Base-by-base conservation (phyloP, 257 asterid species). In the Solanum sitiens region DNA sequence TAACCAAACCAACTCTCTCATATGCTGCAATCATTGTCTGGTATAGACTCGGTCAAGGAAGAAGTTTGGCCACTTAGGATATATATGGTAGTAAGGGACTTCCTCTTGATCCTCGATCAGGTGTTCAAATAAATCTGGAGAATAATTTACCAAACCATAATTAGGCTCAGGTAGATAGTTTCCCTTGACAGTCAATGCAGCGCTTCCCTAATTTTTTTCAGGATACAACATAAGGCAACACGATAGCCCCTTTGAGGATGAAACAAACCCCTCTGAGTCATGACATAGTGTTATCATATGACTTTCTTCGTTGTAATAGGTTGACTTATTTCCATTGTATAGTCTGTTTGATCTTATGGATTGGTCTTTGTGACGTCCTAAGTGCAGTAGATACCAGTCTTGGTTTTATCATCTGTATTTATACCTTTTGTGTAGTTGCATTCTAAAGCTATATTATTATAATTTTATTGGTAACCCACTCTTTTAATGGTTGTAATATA, bases 11-110 rank as follows among this genome's bases (percentile, higher is more conserved):
- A 37, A 98, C 99, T 85, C 93, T 93, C 86, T 95, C 98, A 80
- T 95, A 97, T 9, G 95, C 98, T 67, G 92, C 96, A 16, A 97
- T 95, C 98, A 97, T 97, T 3, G 98, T 95, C 89, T 95, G 98
- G 75, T 95, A 97, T 39, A 39, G 92, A 90, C 90, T 93, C 94
- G 6, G 92, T 92, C 13, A 96, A 87, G 91, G 98, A 94, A 88
- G 98, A 94, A 88, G 94, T 98, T 89, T 96, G 84, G 32, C 94
- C 94, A 0, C 86, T 96, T 27, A 89, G 96, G 70, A 83, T 96
- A 44, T 96, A 95, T 88, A 87, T 91, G 92, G 94, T 96, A 10
- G 98, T 95, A 23, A 87, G 94, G 83, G 98, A 95, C 86, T 94
- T 95, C 76, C 90, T 95, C 71, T 84, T 89, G 16, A 89, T 89